A percentile compares a stretch with the other conserved stretches of the same genome.
Evolutionary conservation across 176 grass and related monocot species (phyloP).

Genomic region (Guadua angustifolia): DNA sequence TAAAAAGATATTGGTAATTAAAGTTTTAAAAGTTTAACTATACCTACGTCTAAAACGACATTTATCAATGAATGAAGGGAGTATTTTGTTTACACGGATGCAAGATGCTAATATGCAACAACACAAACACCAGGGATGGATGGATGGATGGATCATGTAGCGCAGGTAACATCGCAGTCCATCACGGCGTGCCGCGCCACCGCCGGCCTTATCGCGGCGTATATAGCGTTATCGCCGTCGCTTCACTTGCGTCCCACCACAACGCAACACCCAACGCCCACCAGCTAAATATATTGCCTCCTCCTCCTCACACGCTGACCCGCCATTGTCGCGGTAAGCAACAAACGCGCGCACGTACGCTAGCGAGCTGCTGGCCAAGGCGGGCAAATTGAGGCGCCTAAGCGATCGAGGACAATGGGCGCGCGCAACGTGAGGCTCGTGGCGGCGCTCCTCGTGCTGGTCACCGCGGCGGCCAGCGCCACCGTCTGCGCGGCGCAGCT

Average conservation of each 20-base stretch:
- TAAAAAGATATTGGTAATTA: too few species aligned
- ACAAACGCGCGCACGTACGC: not conserved
- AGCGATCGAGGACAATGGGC: not conserved
- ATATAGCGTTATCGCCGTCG: not conserved
- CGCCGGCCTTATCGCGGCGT: slow-evolving; percentile 11
- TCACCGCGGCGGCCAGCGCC: not conserved
- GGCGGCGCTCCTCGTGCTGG: slow-evolving; percentile 2
- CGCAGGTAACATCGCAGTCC: not conserved
- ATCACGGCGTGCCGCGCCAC: not conserved
- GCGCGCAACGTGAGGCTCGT: not conserved
- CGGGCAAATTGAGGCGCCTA: too few species aligned
- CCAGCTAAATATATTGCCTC: not conserved
- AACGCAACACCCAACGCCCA: not conserved
- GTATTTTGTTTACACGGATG: too few species aligned
- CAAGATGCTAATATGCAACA: too few species aligned
- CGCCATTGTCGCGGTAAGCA: not conserved
- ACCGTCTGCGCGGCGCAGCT: slow-evolving; percentile 51
- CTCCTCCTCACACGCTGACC: too few species aligned
- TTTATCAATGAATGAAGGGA: too few species aligned
- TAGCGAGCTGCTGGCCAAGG: not conserved
- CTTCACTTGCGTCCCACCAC: not conserved
- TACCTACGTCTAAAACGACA: too few species aligned
- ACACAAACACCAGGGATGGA: too few species aligned
- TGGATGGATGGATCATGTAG: too few species aligned
- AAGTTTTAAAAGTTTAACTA: too few species aligned